Percentiles rank a stretch among this genome's conserved stretches.
phyloP scores from a whole-genome alignment of 257 asterid genomes.

The Eucommia ulmoides region DNA sequence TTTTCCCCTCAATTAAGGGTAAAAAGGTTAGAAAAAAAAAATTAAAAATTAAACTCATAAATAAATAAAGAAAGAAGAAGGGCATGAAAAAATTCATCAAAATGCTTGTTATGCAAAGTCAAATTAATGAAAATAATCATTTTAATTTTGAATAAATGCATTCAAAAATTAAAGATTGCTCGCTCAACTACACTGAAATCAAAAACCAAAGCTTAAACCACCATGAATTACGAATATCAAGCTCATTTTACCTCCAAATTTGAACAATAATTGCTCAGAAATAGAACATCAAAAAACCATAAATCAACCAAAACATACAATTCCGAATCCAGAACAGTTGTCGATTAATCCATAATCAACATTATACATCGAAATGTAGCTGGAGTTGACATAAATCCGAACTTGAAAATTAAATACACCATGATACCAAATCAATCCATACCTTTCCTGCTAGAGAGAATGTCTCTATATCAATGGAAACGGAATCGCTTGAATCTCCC shows the following conservation, averaged over 20 bases:
- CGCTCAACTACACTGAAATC: background rate
- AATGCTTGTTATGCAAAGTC: too few species aligned
- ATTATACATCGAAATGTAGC: background rate
- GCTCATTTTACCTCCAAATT: slow-evolving; percentile 65
- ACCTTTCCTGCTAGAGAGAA: slow-evolving; percentile 80
- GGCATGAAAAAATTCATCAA: too few species aligned
- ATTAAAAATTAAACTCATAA: too few species aligned
- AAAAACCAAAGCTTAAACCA: background rate
- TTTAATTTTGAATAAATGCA: too few species aligned
- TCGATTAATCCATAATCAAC: background rate
- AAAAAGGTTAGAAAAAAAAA: too few species aligned
- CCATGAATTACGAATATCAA: slow-evolving; percentile 7
- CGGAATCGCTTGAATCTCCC: slow-evolving; percentile 94
- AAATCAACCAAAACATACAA: background rate
- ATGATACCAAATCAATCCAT: slow-evolving; percentile 7
- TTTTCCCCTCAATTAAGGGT: too few species aligned
- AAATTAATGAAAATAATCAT: too few species aligned
- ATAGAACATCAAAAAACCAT: background rate
- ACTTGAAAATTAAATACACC: background rate
- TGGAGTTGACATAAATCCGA: background rate
- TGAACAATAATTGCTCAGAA: background rate
- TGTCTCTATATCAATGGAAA: slow-evolving; percentile 82
- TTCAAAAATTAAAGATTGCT: too few species aligned
- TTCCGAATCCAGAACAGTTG: background rate
- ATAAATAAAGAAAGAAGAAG: too few species aligned